Conservation (phyloP, 371 early-diverging fungal genomes). For the Saksenaea vasiformis region DNA sequence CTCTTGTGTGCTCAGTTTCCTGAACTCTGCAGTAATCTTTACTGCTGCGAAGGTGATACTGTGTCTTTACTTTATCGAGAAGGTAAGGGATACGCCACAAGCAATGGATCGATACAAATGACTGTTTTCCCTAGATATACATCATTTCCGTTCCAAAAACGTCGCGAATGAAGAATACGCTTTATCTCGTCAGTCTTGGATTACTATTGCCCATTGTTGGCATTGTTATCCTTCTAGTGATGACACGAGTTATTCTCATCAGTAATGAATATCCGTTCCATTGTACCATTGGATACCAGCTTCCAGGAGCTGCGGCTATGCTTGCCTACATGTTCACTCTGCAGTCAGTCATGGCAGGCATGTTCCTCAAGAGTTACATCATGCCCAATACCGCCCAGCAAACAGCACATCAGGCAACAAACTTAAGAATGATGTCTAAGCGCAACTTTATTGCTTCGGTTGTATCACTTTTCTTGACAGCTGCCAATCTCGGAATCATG, state of each 20-base stretch:
- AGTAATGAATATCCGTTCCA: conserved; percentile 28
- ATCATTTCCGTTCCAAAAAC: conserved; percentile 47
- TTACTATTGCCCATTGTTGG: conserved; percentile 46
- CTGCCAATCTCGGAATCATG: conserved; percentile 41
- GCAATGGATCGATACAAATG: conserved; percentile 25
- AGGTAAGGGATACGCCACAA: conserved; percentile 32
- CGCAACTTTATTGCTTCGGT: conserved; percentile 47
- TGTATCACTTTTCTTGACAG: conserved; percentile 32
- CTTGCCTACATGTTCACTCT: conserved; percentile 52
- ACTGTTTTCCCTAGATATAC: conserved; percentile 31
- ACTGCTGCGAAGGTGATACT: conserved; percentile 47
- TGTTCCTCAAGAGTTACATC: conserved; percentile 49
- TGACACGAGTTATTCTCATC: conserved; percentile 31
- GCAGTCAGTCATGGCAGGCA: conserved; percentile 30
- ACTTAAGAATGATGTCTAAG: conserved; percentile 50
- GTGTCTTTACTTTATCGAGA: conserved; percentile 59
- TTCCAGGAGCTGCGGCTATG: conserved; percentile 45
- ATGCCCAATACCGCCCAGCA: conserved; percentile 38
- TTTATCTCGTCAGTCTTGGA: conserved; percentile 48
- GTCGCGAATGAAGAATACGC: conserved; percentile 34
- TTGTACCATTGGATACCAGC: conserved; percentile 46
- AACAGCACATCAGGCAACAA: conserved; percentile 30
- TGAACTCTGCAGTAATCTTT: conserved; percentile 41
- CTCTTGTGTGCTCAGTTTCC: conserved; percentile 52
- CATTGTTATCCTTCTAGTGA: conserved; percentile 43